Base-by-base conservation (phyloP, 345 rosid species). In the Salix exigua region DNA sequence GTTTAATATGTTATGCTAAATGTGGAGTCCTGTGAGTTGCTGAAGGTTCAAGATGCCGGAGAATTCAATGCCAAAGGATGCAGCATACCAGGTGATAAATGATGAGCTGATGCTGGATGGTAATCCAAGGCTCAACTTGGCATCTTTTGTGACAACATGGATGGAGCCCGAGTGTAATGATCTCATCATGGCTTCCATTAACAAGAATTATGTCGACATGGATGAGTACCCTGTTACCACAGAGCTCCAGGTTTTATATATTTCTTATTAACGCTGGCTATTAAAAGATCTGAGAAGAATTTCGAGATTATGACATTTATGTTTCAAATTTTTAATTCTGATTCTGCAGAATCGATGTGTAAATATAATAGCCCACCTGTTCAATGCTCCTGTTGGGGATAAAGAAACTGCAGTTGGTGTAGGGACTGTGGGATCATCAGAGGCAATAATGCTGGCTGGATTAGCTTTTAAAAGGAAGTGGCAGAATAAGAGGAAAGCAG, bases 91-190 rank as follows among this genome's bases (percentile, higher is more conserved):
- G 7, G 31, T 76, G 44, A 58, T 21, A 11, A 60, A 76, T 42
- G 79, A 70, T 23, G 70, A 70, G 44, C 48, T 69, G 14, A 44
- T 69, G 79, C 23, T 70, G 26, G 74, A 76, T 70, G 74, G 79
- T 11, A 76, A 76, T 76, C 79, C 79, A 68, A 68, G 79, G 73
- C 79, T 76, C 7, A 76, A 76, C 46, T 70, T 70, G 25, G 79
- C 79, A 18, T 76, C 73, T 44, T 76, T 76, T 33, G 73, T 75
- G 12, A 68, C 78, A 6, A 58, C 73, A 11, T 68, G 72, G 66
- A 68, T 75, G 67, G 78, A 76, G 48, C 74, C 70, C 26, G 61
- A 60, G 60, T 61, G 74, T 13, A 61, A 76, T 21, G 7, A 76
- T 70, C 74, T 76, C n/a, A 61, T 70, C 30, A 76, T 76, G 74